Evolutionary conservation across 1,284 basidiomycete genomes (phyloP).

Genomic region (Mrakiaceae sp.): DNA sequence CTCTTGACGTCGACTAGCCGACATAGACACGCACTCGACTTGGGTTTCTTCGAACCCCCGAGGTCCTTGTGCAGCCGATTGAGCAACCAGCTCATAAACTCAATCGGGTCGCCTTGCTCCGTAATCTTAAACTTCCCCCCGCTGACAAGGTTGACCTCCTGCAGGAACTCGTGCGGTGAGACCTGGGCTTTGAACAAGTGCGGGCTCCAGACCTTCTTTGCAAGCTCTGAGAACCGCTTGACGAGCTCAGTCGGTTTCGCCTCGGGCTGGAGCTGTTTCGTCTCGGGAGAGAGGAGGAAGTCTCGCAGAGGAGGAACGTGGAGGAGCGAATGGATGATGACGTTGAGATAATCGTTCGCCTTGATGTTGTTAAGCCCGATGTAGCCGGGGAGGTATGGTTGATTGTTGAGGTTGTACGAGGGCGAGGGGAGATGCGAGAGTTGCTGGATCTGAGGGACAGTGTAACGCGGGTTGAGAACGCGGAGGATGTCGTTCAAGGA

Average conservation of each 20-base stretch:
- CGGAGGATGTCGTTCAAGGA: conserved; percentile 88
- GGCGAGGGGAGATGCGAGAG: conserved; percentile 46
- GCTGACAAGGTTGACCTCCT: conserved; percentile 84
- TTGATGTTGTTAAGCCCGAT: conserved; percentile 97
- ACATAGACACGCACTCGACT: conserved; percentile 53
- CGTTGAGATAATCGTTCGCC: conserved; percentile 93
- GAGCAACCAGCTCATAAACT: conserved; percentile 91
- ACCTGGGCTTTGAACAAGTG: conserved; percentile 94
- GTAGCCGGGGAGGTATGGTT: conserved; percentile 82
- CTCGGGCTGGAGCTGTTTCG: conserved; percentile 28
- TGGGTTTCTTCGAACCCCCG: conserved; percentile 73
- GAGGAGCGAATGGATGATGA: conserved; percentile 83
- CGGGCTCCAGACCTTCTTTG: conserved; percentile 93
- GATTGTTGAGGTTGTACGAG: conserved; percentile 70
- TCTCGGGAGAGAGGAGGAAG: conserved; percentile 66
- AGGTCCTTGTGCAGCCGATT: conserved; percentile 86
- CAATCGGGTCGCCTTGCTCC: conserved; percentile 88
- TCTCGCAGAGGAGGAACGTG: conserved; percentile 85
- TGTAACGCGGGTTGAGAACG: conserved; percentile 78
- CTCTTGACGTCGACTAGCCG: background rate
- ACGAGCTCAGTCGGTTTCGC: conserved; percentile 55
- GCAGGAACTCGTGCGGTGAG: conserved; percentile 93
- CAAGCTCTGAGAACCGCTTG: conserved; percentile 68
- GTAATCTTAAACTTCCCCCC: conserved; percentile 82
- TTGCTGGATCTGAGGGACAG: conserved; percentile 33